phyloP scores from a whole-genome alignment of 2,329 filamentous ascomycete genomes.

The Monosporascus sp. region DNA sequence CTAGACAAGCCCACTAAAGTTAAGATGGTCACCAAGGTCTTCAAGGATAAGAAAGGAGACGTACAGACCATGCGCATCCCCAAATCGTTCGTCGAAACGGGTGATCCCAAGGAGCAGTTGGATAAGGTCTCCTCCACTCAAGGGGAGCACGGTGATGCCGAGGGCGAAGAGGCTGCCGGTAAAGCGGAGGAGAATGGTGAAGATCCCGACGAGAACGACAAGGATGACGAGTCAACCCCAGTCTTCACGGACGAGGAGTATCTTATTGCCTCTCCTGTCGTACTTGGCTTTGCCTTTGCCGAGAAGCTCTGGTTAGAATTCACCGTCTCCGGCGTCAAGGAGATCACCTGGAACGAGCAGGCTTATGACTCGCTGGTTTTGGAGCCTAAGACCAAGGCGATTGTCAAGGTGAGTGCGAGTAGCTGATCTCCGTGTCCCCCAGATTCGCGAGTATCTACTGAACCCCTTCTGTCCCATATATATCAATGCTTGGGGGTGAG shows the following conservation, averaged over 20 bases:
- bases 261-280: constrained; percentile 75
- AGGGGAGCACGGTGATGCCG: constrained; percentile 12
- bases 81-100: constrained; percentile 30
- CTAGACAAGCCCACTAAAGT: constrained; percentile 32
- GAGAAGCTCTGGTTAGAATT: constrained; percentile 92
- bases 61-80: constrained; percentile 27
- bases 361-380: constrained; percentile 81
- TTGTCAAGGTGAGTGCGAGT: constrained; percentile 50
- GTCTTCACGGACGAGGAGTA: constrained; percentile 78
- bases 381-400: constrained; percentile 51
- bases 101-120: constrained; percentile 44
- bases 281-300: constrained; percentile 79
- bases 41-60: constrained; percentile 38
- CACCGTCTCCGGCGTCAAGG: constrained; percentile 68
- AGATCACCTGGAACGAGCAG: constrained; percentile 78
- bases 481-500: not conserved
- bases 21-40: constrained; percentile 46
- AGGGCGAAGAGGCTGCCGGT: constrained; percentile 9
- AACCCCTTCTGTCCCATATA: not conserved
- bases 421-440: not conserved
- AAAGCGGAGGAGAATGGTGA: constrained; percentile 19
- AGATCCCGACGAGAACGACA: constrained; percentile 15
- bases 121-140: constrained; percentile 41
- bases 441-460: not conserved
- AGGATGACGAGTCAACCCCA: constrained; percentile 31